A percentile compares a stretch with the other conserved stretches of the same genome.
phyloP scores from a whole-genome alignment of 1,284 basidiomycete genomes.

The Pholiota adiposa region DNA sequence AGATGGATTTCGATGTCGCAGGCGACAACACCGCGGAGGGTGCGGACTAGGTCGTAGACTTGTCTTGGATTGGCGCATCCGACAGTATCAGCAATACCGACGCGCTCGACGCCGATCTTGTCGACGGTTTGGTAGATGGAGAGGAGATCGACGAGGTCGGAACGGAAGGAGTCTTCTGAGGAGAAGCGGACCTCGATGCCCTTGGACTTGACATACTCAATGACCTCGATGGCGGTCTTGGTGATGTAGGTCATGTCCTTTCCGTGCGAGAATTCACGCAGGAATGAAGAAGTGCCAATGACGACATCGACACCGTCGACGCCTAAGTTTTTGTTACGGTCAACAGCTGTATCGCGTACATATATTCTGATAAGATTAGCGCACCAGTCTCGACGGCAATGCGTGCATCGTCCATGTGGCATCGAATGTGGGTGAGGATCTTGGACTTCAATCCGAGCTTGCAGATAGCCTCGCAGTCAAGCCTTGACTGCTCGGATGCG shows the following conservation, averaged over 20 bases:
- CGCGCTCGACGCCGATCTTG: constrained; percentile 99
- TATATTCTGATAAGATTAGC: constrained; percentile 25
- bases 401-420: constrained; percentile 99
- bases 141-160: constrained; percentile 97
- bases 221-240: constrained; percentile 98
- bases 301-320: constrained; percentile 99
- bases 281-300: constrained; percentile 98
- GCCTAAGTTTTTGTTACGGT: constrained; percentile 52
- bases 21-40: constrained; percentile 91
- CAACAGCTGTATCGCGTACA: constrained; percentile 5
- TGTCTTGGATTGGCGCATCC: constrained; percentile 99
- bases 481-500: constrained; percentile 94
- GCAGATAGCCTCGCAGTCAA: constrained; percentile 99
- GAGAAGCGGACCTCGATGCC: constrained; percentile 99
- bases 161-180: constrained; percentile 99
- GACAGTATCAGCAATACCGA: constrained; percentile 99
- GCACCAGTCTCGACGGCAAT: constrained; percentile 98
- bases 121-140: constrained; percentile 99
- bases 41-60: constrained; percentile 98
- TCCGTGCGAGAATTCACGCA: constrained; percentile 99
- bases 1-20: constrained; percentile 99
- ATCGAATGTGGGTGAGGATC: constrained; percentile 99
- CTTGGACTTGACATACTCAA: constrained; percentile 99
- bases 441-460: constrained; percentile 97
- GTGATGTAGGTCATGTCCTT: constrained; percentile 99